Evolutionary conservation across 257 asterid genomes (phyloP).

Genomic region (Primulina tabacum): DNA sequence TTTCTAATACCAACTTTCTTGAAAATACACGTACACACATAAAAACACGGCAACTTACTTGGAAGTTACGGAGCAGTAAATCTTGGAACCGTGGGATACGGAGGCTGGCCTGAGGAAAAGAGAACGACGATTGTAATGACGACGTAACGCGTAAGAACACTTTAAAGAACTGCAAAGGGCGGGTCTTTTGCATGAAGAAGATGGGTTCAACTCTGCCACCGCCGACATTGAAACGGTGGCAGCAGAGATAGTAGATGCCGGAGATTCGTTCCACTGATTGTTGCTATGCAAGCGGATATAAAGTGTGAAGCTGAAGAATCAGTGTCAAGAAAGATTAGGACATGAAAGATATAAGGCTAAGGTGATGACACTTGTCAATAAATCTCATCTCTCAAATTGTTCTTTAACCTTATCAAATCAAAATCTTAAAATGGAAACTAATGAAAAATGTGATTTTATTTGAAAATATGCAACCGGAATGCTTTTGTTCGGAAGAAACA

Average conservation of each 20-base stretch:
- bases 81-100: slow-evolving; percentile 35
- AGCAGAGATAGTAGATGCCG: slow-evolving; percentile 16
- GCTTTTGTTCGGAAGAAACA: no score
- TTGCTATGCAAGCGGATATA: not conserved
- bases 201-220: slow-evolving; percentile 59
- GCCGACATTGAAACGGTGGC: slow-evolving; percentile 67
- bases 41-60: slow-evolving; percentile 33
- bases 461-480: no score
- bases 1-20: not conserved
- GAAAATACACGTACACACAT: not conserved
- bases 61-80: slow-evolving; percentile 74
- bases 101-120: slow-evolving; percentile 35
- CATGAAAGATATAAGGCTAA: slow-evolving; percentile 50
- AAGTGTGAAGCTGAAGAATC: slow-evolving; percentile 4
- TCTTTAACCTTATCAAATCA: no score
- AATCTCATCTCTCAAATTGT: slow-evolving; percentile 25
- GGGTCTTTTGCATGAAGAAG: slow-evolving; percentile 35
- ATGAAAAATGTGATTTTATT: no score
- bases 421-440: no score
- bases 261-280: not conserved
- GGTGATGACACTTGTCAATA: slow-evolving; percentile 60
- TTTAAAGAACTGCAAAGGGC: slow-evolving; percentile 44
- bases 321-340: not conserved
- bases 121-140: slow-evolving; percentile 37
- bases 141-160: slow-evolving; percentile 47